A percentile compares a stretch with the other conserved stretches of the same genome.
Conservation (phyloP, 1,284 basidiomycete genomes). For the Meripilus lineatus region DNA sequence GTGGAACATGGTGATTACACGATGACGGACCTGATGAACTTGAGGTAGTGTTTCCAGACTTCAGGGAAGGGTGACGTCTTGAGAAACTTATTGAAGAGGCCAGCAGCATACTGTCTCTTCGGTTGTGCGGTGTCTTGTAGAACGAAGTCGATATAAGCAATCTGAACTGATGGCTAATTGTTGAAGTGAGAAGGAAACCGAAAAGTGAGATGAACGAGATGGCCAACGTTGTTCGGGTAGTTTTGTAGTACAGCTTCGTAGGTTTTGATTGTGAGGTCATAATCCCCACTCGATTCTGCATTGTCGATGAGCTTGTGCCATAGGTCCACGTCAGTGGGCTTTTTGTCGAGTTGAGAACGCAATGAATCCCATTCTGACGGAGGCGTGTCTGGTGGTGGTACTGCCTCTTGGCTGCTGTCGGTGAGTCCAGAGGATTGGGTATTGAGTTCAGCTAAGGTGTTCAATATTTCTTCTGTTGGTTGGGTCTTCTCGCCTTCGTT, state of each 20-base stretch:
- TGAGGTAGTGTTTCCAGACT: slow-evolving; percentile 83
- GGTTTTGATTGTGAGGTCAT: slow-evolving; percentile 61
- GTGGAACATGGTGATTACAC: slow-evolving; percentile 5
- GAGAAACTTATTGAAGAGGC: slow-evolving; percentile 78
- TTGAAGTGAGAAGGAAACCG: slow-evolving; percentile 15
- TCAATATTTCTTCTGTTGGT: slow-evolving; percentile 36
- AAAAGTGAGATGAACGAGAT: slow-evolving; percentile 13
- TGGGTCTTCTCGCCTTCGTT: slow-evolving; percentile 32
- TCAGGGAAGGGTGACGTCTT: slow-evolving; percentile 81
- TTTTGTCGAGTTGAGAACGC: slow-evolving; percentile 42
- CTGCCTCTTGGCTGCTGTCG: background rate
- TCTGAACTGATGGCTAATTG: slow-evolving; percentile 64
- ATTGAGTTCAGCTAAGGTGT: slow-evolving; percentile 21
- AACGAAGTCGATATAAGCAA: slow-evolving; percentile 81
- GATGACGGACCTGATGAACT: slow-evolving; percentile 66
- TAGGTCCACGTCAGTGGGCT: slow-evolving; percentile 57
- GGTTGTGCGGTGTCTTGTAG: slow-evolving; percentile 43
- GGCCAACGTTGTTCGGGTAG: slow-evolving; percentile 75
- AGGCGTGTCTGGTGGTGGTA: slow-evolving; percentile 10
- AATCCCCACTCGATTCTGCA: slow-evolving; percentile 63
- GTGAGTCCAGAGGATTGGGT: background rate
- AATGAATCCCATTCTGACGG: slow-evolving; percentile 46
- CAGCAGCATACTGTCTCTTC: slow-evolving; percentile 68
- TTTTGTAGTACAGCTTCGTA: slow-evolving; percentile 73
- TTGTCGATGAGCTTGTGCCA: slow-evolving; percentile 67